A percentile compares a stretch with the other conserved stretches of the same genome.
phyloP scores from a whole-genome alignment of 2,329 filamentous ascomycete genomes.

The Colletotrichum kahawae region DNA sequence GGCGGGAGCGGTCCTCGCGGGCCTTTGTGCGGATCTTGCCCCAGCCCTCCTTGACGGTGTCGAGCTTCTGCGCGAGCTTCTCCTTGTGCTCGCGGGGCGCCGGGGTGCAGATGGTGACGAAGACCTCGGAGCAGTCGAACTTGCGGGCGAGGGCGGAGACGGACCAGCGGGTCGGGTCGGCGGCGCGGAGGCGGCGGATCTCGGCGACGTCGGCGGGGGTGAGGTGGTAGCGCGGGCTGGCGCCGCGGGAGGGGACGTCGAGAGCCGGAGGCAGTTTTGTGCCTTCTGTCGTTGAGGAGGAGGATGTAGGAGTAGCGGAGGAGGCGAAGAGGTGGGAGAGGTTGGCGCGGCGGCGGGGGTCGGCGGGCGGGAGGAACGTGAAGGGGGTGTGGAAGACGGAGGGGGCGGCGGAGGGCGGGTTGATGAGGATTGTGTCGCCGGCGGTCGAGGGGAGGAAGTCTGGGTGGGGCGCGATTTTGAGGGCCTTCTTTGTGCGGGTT shows the following conservation, averaged over 20 bases:
- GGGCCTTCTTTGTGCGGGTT: slow-evolving; percentile 58
- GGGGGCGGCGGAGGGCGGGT: slow-evolving; percentile 50
- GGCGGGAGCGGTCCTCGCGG: slow-evolving; percentile 58
- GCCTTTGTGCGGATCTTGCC: slow-evolving; percentile 60
- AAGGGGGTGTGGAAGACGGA: slow-evolving; percentile 70
- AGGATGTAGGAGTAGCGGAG: too few species aligned
- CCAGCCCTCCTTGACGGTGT: slow-evolving; percentile 59
- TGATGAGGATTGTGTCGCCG: slow-evolving; percentile 51
- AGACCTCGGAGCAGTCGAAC: slow-evolving; percentile 46
- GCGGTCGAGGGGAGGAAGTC: slow-evolving; percentile 60
- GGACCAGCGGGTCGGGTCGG: slow-evolving; percentile 61
- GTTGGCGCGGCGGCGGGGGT: slow-evolving; percentile 58
- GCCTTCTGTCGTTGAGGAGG: too few species aligned
- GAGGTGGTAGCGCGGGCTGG: slow-evolving; percentile 54
- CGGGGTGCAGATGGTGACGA: slow-evolving; percentile 60
- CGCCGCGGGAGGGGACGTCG: slow-evolving; percentile 28
- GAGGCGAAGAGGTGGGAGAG: slow-evolving; percentile 47
- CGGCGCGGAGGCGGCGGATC: slow-evolving; percentile 59
- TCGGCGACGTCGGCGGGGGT: slow-evolving; percentile 61
- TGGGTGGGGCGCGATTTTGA: slow-evolving; percentile 66
- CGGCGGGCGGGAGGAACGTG: slow-evolving; percentile 65
- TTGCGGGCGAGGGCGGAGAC: slow-evolving; percentile 56
- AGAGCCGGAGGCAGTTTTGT: slow-evolving; percentile 34
- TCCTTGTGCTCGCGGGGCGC: slow-evolving; percentile 53
- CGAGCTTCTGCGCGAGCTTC: slow-evolving; percentile 48